Conservation (phyloP, 2,329 filamentous ascomycete genomes). For the Beauveria australis region DNA sequence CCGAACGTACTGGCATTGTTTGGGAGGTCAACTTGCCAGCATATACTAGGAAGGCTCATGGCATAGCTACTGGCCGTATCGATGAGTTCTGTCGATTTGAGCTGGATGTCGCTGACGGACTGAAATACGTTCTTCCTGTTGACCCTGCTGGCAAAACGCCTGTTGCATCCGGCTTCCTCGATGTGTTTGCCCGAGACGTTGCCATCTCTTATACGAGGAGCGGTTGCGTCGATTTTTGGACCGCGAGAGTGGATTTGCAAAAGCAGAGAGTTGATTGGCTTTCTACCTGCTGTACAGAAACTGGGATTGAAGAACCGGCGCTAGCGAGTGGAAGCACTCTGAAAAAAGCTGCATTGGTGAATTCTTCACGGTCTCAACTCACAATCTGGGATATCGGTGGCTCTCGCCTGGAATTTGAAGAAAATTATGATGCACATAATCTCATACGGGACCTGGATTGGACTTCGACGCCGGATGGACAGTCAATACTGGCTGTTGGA, state of each 20-base stretch:
- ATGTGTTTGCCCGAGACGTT: slow-evolving; percentile 78
- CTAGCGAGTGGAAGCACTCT: slow-evolving; percentile 79
- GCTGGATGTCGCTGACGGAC: slow-evolving; percentile 49
- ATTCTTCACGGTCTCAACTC: slow-evolving; percentile 61
- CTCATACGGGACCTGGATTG: slow-evolving; percentile 82
- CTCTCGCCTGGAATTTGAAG: slow-evolving; percentile 71
- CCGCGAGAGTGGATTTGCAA: slow-evolving; percentile 59
- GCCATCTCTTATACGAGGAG: slow-evolving; percentile 74
- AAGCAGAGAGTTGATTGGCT: slow-evolving; percentile 68
- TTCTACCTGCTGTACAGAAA: slow-evolving; percentile 72
- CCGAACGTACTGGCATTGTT: slow-evolving; percentile 67
- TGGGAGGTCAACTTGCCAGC: slow-evolving; percentile 66
- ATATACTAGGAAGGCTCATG: slow-evolving; percentile 24
- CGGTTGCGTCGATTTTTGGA: slow-evolving; percentile 77
- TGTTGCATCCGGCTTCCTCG: slow-evolving; percentile 68
- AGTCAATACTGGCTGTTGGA: slow-evolving; percentile 85
- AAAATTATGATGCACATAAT: slow-evolving; percentile 64
- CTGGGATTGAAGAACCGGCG: slow-evolving; percentile 62
- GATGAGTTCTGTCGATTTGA: slow-evolving; percentile 64
- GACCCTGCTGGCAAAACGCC: slow-evolving; percentile 73
- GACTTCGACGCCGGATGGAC: slow-evolving; percentile 83
- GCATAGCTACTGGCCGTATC: slow-evolving; percentile 30
- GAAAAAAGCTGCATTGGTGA: slow-evolving; percentile 78
- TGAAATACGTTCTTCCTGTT: slow-evolving; percentile 67
- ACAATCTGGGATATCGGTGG: slow-evolving; percentile 89